phyloP scores from a whole-genome alignment of 352 stramenopile species.

The Pythium phragmitis region DNA sequence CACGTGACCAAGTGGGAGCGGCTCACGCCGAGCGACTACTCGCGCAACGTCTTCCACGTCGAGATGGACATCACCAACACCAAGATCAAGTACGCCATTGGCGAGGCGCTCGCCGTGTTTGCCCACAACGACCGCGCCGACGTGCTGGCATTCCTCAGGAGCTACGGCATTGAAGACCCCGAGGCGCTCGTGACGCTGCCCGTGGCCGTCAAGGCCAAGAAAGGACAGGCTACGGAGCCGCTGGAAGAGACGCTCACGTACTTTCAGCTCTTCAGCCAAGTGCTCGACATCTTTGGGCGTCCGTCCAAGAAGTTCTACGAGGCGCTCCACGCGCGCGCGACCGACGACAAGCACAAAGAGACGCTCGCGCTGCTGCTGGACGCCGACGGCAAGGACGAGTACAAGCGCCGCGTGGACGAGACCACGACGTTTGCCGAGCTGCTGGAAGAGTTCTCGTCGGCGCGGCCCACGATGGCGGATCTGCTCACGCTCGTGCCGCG shows the following conservation, averaged over 20 bases:
- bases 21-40: conserved; percentile 78
- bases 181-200: conserved; percentile 69
- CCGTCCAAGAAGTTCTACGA: conserved; percentile 87
- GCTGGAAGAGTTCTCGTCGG: conserved; percentile 71
- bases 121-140: conserved; percentile 78
- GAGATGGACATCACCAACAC: conserved; percentile 85
- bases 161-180: conserved; percentile 57
- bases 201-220: conserved; percentile 60
- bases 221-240: conserved; percentile 26
- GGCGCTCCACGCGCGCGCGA: conserved; percentile 56
- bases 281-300: conserved; percentile 83
- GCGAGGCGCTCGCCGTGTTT: conserved; percentile 83
- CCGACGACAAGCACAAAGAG: conserved; percentile 71
- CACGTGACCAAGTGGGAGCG: conserved; percentile 77
- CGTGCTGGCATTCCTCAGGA: conserved; percentile 67
- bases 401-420: conserved; percentile 78
- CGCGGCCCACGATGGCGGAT: conserved; percentile 57
- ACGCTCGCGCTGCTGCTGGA: conserved; percentile 48
- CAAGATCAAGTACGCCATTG: conserved; percentile 82
- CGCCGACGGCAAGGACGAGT: conserved; percentile 78
- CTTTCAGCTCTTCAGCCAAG: conserved; percentile 79
- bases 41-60: conserved; percentile 85
- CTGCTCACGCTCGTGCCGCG: conserved; percentile 70
- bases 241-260: conserved; percentile 70
- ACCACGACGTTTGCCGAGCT: conserved; percentile 77